These are phyloP conservation scores for Platanus orientalis DNA, from an alignment of 164 flowering plant genomes.

Conservation along the genomic window DNA sequence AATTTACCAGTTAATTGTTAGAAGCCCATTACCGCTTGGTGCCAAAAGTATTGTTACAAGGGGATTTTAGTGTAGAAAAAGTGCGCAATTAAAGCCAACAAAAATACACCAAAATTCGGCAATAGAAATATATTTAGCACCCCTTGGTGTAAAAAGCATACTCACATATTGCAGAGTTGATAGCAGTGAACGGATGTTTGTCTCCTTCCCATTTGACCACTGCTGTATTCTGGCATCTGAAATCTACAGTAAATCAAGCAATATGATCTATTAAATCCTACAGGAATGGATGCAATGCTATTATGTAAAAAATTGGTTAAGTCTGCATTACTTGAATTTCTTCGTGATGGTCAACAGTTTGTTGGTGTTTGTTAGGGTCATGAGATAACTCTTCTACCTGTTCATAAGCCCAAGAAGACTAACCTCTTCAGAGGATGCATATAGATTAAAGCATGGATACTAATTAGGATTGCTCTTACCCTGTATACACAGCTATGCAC, in stretches of 20 bases:
- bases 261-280: background rate
- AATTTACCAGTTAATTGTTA: too few relatives aligned
- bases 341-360: slow-evolving; percentile 28
- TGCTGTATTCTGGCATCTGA: slow-evolving; percentile 58
- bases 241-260: slow-evolving; percentile 40
- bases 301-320: background rate
- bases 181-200: slow-evolving; percentile 79
- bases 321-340: slow-evolving; percentile 42
- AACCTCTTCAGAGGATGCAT: slow-evolving; percentile 2
- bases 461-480: too few relatives aligned
- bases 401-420: slow-evolving; percentile 9
- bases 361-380: slow-evolving; percentile 26
- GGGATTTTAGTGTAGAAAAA: background rate
- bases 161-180: slow-evolving; percentile 90
- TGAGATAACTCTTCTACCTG: slow-evolving; percentile 52
- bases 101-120: background rate
- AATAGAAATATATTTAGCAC: background rate
- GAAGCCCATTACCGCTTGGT: too few relatives aligned
- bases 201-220: slow-evolving; percentile 82
- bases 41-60: too few relatives aligned
- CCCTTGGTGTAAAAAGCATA: background rate
- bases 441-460: too few relatives aligned
- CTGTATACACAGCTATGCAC: too few relatives aligned
- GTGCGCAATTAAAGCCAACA: background rate
- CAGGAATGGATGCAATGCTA: too few relatives aligned